A percentile compares a stretch with the other conserved stretches of the same genome.
Evolutionary conservation across 164 flowering plant species (phyloP).

Genomic region (Brasenia schreberi): DNA sequence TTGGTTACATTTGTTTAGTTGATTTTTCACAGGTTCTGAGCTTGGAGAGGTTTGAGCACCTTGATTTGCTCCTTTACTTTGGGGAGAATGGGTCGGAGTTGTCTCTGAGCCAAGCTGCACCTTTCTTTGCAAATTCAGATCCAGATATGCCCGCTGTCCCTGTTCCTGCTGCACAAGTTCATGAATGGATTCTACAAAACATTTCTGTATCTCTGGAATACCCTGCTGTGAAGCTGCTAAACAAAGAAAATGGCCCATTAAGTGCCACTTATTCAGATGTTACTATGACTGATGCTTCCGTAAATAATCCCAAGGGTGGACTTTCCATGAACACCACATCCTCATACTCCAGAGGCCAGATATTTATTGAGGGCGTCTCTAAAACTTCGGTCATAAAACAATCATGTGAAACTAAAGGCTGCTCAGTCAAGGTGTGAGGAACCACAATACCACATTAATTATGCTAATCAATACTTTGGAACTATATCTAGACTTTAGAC

Average conservation of each 20-base stretch:
- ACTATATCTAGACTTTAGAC: too few relatives aligned
- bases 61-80: conserved; percentile 75
- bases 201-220: conserved; percentile 58
- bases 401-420: conserved; percentile 70
- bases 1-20: neutral
- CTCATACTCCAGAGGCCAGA: conserved; percentile 32
- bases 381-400: conserved; percentile 76
- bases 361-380: conserved; percentile 82
- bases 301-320: conserved; percentile 30
- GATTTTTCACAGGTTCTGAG: conserved; percentile 46
- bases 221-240: conserved; percentile 47
- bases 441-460: neutral
- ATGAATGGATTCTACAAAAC: conserved; percentile 80
- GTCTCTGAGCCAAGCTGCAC: conserved; percentile 73
- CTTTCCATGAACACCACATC: conserved; percentile 4
- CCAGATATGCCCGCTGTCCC: conserved; percentile 98
- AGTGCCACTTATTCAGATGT: conserved; percentile 70
- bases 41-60: conserved; percentile 85
- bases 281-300: conserved; percentile 80
- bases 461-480: too few relatives aligned
- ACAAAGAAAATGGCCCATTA: conserved; percentile 70
- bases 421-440: conserved; percentile 70
- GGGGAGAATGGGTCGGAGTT: conserved; percentile 66
- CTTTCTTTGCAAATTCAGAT: conserved; percentile 97
- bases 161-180: conserved; percentile 84